Base-by-base conservation (phyloP, 2,329 filamentous ascomycete genomes). In the Talaromyces sp. region DNA sequence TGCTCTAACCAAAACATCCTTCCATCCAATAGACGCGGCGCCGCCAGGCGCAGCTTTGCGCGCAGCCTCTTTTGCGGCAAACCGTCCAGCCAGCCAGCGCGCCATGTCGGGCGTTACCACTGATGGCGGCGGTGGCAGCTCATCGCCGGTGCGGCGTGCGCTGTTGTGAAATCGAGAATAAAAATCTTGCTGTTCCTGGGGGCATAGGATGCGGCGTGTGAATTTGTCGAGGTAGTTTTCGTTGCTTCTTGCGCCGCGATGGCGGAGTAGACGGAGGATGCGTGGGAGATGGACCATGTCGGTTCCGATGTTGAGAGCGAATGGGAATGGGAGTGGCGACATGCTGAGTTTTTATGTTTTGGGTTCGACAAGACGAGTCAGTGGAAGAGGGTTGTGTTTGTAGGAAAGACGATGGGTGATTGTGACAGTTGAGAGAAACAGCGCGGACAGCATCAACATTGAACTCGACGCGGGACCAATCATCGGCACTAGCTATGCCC, bases 261-360 rank as follows among this genome's bases (percentile, higher is more conserved):
- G 71, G 19, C 70, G 73, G 57, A 93, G 73, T 56, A 92, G 78
- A 21, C 74, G 72, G 63, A 79, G 76, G 62, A 96, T 85, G 59
- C 91, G 86, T 0, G 81, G 75, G 60, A 91, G 82, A 60, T 82
- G 81, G 73, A 90, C 91, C 60, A 96, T 88, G 71, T 96, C 92
- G 54, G 85, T 93, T 61, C 92, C 92, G 57, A 96, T 78, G 55
- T 82, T 81, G 14, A 93, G 70, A 0, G 86, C 79, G n/a, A 86
- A 79, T 1, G 88, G 87, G 67, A 93, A 91, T 0, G 73, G 73
- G 7, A 66, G 58, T 4, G 67, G 66, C 64, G 72, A 75, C 73
- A 77, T 55, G 6, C 27, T 46, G 49, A 52, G 1, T n/a, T n/a
- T 38, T 17, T 4, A n/a, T 17, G 8, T 52, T 50, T 14, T 11